Base-by-base conservation (phyloP, 192 early-diverging fungal species). In the Cetraspora pellucida region DNA sequence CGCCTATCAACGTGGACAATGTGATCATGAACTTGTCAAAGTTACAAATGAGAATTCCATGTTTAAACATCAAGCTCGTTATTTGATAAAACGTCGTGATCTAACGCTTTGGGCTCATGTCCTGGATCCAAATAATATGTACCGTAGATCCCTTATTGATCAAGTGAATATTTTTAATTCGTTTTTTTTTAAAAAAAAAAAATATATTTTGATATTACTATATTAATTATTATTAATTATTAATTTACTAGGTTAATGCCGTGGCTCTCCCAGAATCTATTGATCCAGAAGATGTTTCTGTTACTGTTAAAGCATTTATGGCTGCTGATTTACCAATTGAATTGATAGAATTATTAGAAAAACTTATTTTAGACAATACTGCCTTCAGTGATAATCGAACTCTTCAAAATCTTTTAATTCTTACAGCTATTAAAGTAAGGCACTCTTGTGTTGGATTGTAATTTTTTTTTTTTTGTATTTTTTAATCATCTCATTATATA, bases 31-130 rank as follows among this genome's bases (percentile, higher is more conserved):
- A 81, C 85, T 99, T 61, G 88, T 99, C 77, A 89, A 93, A n/a
- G 91, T 99, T 77, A 98, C 97, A 46, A 97, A 93, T 87, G 95
- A 98, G 66, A 98, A 99, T 82, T 88, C 92, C 45, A 98, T 99
- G 96, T 99, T 98, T 85, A 99, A 99, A 86, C 97, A 97, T 81
- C 97, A 98, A 86, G 91, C 96, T 17, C 92, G 97, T 73, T 99
- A 99, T 75, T 84, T 99, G 68, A 94, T 99, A 74, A 90, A 92
- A 74, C 87, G 96, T 25, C 90, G 95, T 49, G 95, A 97, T 81
- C 82, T 86, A 25, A 85, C 85, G 37, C 84, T 99, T 65, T 99
- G 97, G 97, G 83, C 83, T 55, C 88, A 89, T 84, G 97, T 93
- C 5, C 82, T 99, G 46, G 88, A 87, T 61, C 83, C 89, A 52